A percentile compares a stretch with the other conserved stretches of the same genome.
Conservation (phyloP, 2,329 filamentous ascomycete species). For the Pseudogymnoascus sp. region DNA sequence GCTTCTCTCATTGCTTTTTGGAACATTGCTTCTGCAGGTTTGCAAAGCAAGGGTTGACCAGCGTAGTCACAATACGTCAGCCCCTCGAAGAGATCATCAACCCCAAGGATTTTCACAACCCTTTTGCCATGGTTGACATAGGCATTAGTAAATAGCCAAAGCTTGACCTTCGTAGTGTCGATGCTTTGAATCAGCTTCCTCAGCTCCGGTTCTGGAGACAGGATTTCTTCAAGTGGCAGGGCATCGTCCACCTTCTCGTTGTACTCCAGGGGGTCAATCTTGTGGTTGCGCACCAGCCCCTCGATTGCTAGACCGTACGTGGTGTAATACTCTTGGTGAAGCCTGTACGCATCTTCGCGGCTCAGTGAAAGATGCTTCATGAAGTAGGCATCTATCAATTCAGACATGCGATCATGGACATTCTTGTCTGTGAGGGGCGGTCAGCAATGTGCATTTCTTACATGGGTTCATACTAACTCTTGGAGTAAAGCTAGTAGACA, state of each 20-base stretch:
- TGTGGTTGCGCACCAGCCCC: conserved; percentile 84
- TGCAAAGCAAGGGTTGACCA: conserved; percentile 67
- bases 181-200: conserved; percentile 72
- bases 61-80: conserved; percentile 92
- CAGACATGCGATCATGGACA: conserved; percentile 82
- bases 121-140: conserved; percentile 81
- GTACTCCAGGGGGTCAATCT: conserved; percentile 92
- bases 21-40: conserved; percentile 77
- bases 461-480: conserved; percentile 46
- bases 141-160: conserved; percentile 96
- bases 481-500: conserved; percentile 62
- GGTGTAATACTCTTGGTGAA: conserved; percentile 89
- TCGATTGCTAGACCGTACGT: conserved; percentile 97
- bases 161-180: conserved; percentile 71
- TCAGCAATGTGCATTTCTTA: neutral
- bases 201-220: conserved; percentile 69
- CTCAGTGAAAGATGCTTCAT: conserved; percentile 63
- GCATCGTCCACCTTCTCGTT: conserved; percentile 94
- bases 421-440: conserved; percentile 49
- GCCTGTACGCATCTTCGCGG: conserved; percentile 68
- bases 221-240: conserved; percentile 74
- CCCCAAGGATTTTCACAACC: conserved; percentile 69
- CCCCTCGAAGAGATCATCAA: conserved; percentile 89
- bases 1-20: conserved; percentile 83
- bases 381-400: conserved; percentile 56